Evolutionary conservation across 208 protist genomes (phyloP).

Genomic region (Leishmania martiniquensis): DNA sequence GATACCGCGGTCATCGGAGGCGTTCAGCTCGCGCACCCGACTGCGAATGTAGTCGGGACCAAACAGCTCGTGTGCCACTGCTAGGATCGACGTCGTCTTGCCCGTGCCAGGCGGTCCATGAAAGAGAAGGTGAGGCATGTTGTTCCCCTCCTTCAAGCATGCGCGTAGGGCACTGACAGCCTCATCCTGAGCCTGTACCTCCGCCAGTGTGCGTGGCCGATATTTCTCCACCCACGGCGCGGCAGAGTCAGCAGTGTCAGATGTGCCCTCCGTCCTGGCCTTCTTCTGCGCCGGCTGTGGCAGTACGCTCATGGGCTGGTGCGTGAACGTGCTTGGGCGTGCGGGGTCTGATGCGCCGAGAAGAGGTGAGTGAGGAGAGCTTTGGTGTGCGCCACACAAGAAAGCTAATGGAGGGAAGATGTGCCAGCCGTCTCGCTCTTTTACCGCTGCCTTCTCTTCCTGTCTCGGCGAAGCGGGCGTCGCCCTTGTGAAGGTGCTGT

Average conservation of each 20-base stretch:
- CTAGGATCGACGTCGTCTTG: slow-evolving; percentile 99
- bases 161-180: slow-evolving; percentile 92
- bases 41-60: slow-evolving; percentile 89
- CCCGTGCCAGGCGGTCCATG: slow-evolving; percentile 98
- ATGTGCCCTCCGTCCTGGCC: slow-evolving; percentile 23
- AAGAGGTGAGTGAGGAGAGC: not conserved
- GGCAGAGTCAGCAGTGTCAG: slow-evolving; percentile 13
- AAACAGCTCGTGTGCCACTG: slow-evolving; percentile 97
- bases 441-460: too few relatives aligned
- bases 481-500: not conserved
- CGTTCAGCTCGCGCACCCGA: slow-evolving; percentile 99
- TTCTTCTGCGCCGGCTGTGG: slow-evolving; percentile 33
- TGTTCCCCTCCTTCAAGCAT: slow-evolving; percentile 79
- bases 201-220: slow-evolving; percentile 92
- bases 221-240: slow-evolving; percentile 94
- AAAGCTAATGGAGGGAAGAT: not conserved
- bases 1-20: slow-evolving; percentile 99
- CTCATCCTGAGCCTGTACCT: slow-evolving; percentile 97
- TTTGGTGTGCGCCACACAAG: not conserved
- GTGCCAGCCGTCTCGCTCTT: too few relatives aligned
- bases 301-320: slow-evolving; percentile 9
- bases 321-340: not conserved
- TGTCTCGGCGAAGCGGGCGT: too few relatives aligned
- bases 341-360: not conserved
- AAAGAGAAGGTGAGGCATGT: slow-evolving; percentile 99